Evolutionary conservation across 106 monocot species (phyloP).

Genomic region (Dendrobium nobile): DNA sequence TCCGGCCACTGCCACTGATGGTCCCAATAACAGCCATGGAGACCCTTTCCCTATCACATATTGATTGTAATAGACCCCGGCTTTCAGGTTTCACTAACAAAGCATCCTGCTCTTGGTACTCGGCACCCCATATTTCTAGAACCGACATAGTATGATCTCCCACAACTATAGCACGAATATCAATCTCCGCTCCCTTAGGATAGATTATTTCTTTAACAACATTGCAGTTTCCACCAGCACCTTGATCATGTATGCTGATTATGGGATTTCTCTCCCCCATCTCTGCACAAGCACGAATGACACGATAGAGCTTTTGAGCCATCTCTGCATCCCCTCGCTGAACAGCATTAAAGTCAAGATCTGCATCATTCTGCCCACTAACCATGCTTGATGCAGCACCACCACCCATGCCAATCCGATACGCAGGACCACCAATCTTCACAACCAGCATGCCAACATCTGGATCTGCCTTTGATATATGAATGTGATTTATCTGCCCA

Average conservation of each 20-base stretch:
- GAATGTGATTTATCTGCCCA: slow-evolving; percentile 75
- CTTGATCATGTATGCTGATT: slow-evolving; percentile 97
- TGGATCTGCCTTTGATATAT: slow-evolving; percentile 77
- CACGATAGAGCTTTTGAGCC: slow-evolving; percentile 95
- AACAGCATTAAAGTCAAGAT: slow-evolving; percentile 94
- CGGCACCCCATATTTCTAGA: slow-evolving; percentile 96
- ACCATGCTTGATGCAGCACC: slow-evolving; percentile 99
- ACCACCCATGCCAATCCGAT: slow-evolving; percentile 96
- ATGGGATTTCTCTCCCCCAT: slow-evolving; percentile 90
- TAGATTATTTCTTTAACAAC: slow-evolving; percentile 99
- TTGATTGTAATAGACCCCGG: slow-evolving; percentile 32
- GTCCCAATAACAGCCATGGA: slow-evolving; percentile 91
- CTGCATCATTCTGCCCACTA: slow-evolving; percentile 94
- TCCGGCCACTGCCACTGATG: slow-evolving; percentile 60
- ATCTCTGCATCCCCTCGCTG: slow-evolving; percentile 98
- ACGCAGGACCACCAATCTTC: slow-evolving; percentile 96
- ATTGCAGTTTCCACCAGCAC: slow-evolving; percentile 97
- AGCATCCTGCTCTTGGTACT: slow-evolving; percentile 99
- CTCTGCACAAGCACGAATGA: slow-evolving; percentile 80
- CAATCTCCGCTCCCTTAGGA: slow-evolving; percentile 88
- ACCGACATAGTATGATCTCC: slow-evolving; percentile 98
- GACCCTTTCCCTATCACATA: slow-evolving; percentile 85
- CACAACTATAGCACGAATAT: slow-evolving; percentile 65
- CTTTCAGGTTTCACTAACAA: slow-evolving; percentile 70
- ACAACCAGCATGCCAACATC: slow-evolving; percentile 94